Evolutionary conservation across 2,329 filamentous ascomycete genomes (phyloP).

Genomic region (Fusarium buharicum): DNA sequence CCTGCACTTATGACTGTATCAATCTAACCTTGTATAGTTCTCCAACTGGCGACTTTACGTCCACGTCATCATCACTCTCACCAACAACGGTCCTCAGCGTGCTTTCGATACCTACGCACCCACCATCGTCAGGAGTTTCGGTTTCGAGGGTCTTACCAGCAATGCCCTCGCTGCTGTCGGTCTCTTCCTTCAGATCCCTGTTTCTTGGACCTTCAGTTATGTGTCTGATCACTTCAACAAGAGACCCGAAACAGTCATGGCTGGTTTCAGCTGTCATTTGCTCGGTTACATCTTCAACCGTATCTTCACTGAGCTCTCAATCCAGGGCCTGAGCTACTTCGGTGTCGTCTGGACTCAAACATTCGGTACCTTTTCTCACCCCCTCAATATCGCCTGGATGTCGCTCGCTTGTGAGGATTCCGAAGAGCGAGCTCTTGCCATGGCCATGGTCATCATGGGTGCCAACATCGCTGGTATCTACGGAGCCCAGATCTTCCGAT

Average conservation of each 20-base stretch:
- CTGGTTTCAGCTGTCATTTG: conserved; percentile 58
- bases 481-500: conserved; percentile 68
- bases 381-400: conserved; percentile 70
- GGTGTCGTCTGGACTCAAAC: conserved; percentile 66
- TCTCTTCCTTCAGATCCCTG: conserved; percentile 62
- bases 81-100: conserved; percentile 60
- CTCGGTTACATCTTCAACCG: conserved; percentile 66
- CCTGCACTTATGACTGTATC: background rate
- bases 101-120: conserved; percentile 64
- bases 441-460: conserved; percentile 71
- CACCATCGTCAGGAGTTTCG: conserved; percentile 63
- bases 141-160: conserved; percentile 58
- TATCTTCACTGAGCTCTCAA: conserved; percentile 58
- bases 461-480: conserved; percentile 71
- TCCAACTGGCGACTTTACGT: conserved; percentile 63
- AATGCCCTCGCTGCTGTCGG: conserved; percentile 67
- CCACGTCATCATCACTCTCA: conserved; percentile 62
- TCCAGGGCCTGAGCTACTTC: conserved; percentile 60
- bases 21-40: conserved; percentile 48
- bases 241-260: conserved; percentile 64
- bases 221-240: conserved; percentile 62
- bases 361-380: conserved; percentile 65
- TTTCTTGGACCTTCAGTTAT: conserved; percentile 62
- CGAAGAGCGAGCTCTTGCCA: conserved; percentile 67
- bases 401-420: conserved; percentile 66